These are phyloP conservation scores for Raddia guianensis DNA, from an alignment of 176 grass and related monocot species.

Conservation along the genomic window DNA sequence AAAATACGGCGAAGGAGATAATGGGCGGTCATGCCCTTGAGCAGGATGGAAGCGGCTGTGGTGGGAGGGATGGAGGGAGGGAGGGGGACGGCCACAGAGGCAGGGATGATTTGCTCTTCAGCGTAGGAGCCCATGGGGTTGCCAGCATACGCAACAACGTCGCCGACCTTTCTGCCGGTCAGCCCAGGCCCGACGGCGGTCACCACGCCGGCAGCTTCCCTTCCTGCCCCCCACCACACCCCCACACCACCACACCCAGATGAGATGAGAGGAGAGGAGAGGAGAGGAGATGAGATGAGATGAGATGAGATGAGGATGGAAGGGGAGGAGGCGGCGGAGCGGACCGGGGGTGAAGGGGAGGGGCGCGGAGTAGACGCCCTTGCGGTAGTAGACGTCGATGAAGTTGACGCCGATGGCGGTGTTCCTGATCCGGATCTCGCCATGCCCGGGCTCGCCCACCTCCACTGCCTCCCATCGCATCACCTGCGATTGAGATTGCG, in stretches of 20 bases:
- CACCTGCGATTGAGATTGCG: conserved; percentile 31
- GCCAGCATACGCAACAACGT: conserved; percentile 83
- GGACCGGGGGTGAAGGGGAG: conserved; percentile 66
- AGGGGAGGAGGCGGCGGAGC: too few species aligned
- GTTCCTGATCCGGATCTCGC: conserved; percentile 81
- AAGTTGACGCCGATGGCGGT: conserved; percentile 87
- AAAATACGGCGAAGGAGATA: conserved; percentile 65
- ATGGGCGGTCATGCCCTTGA: conserved; percentile 92
- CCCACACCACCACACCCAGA: too few species aligned
- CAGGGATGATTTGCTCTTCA: conserved; percentile 85
- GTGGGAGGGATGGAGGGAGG: conserved; percentile 64
- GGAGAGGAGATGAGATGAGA: too few species aligned
- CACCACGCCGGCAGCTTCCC: conserved; percentile 89
- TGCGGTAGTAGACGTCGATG: conserved; percentile 82
- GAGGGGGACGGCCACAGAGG: conserved; percentile 59
- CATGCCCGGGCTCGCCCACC: conserved; percentile 68
- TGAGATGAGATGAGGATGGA: too few species aligned
- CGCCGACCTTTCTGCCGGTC: conserved; percentile 76
- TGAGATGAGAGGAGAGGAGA: too few species aligned
- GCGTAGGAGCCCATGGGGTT: conserved; percentile 84
- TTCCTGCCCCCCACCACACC: conserved; percentile 26
- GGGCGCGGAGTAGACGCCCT: conserved; percentile 55
- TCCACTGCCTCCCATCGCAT: conserved; percentile 78
- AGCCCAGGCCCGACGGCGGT: conserved; percentile 77
- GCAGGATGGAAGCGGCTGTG: conserved; percentile 65